Conservation (phyloP, 2,329 filamentous ascomycete genomes). For the Fusarium luffae region DNA sequence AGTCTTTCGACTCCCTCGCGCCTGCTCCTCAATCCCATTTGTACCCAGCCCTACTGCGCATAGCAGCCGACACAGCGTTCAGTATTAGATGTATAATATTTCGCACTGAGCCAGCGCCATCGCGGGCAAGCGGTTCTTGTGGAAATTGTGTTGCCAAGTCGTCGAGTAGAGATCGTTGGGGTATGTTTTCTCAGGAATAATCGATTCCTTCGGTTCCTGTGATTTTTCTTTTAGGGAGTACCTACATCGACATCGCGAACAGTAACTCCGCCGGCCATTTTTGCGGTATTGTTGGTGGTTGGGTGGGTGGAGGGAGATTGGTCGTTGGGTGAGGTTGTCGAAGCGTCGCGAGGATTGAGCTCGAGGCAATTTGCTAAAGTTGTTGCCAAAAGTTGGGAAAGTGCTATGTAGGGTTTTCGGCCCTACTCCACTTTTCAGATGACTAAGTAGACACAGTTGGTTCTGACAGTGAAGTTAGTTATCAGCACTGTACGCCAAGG, state of each 20-base stretch:
- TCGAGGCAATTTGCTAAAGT: conserved; percentile 23
- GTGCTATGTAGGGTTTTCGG: conserved; percentile 48
- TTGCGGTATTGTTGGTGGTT: conserved; percentile 64
- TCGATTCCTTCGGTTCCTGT: conserved; percentile 27
- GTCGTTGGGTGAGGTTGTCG: conserved; percentile 49
- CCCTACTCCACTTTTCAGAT: conserved; percentile 41
- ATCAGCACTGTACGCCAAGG: background rate
- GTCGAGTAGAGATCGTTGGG: conserved; percentile 37
- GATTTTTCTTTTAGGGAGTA: conserved; percentile 51
- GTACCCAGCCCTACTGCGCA: conserved; percentile 36
- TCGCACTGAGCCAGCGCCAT: conserved; percentile 39
- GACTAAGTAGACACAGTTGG: conserved; percentile 36
- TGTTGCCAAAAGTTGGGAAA: conserved; percentile 30
- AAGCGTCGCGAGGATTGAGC: conserved; percentile 44
- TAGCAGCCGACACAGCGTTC: conserved; percentile 38
- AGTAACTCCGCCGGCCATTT: conserved; percentile 81
- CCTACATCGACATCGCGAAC: conserved; percentile 89
- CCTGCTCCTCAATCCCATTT: conserved; percentile 67
- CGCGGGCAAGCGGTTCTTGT: conserved; percentile 38
- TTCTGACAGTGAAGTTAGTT: rapidly evolving
- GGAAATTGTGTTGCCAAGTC: conserved; percentile 47
- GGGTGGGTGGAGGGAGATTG: conserved; percentile 39
- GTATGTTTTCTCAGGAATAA: conserved; percentile 3
- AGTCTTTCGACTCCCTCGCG: conserved; percentile 78
- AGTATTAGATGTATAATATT: conserved; percentile 15